Percentiles rank a stretch among this genome's conserved stretches.
Conservation (phyloP, 306 rosid genomes). For the Quercus bicolor region DNA sequence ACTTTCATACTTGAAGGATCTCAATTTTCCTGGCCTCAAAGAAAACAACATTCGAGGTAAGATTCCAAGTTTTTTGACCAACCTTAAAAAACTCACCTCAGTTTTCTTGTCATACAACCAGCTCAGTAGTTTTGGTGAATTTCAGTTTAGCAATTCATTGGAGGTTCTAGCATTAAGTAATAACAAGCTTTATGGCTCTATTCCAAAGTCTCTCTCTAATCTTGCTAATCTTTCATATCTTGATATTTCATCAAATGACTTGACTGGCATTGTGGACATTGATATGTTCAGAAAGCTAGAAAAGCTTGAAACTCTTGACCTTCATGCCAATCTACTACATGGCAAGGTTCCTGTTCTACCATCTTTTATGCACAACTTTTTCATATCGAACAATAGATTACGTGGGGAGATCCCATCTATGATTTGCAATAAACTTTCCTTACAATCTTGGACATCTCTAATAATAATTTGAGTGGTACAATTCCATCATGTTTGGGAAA, state of each 20-base stretch:
- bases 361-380: not conserved
- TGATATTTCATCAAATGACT: too few species aligned
- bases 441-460: not conserved
- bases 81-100: too few species aligned
- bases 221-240: not conserved
- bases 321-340: conserved; percentile 26
- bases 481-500: conserved; percentile 26
- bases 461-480: conserved; percentile 11
- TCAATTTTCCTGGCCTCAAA: not conserved
- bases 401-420: conserved; percentile 14
- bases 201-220: conserved; percentile 18
- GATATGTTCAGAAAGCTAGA: too few species aligned
- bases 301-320: fast-evolving
- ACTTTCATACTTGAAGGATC: not conserved
- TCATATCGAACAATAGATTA: conserved; percentile 28
- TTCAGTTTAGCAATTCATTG: not conserved
- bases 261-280: too few species aligned
- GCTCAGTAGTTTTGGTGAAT: not conserved
- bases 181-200: not conserved
- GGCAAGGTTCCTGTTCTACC: conserved; percentile 24
- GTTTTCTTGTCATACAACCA: too few species aligned
- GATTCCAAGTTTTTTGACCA: too few species aligned
- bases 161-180: not conserved
- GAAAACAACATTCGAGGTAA: not conserved
- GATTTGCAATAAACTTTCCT: not conserved